Evolutionary conservation across 1,284 basidiomycete species (phyloP).

Genomic region (Trichosporon ovoides): DNA sequence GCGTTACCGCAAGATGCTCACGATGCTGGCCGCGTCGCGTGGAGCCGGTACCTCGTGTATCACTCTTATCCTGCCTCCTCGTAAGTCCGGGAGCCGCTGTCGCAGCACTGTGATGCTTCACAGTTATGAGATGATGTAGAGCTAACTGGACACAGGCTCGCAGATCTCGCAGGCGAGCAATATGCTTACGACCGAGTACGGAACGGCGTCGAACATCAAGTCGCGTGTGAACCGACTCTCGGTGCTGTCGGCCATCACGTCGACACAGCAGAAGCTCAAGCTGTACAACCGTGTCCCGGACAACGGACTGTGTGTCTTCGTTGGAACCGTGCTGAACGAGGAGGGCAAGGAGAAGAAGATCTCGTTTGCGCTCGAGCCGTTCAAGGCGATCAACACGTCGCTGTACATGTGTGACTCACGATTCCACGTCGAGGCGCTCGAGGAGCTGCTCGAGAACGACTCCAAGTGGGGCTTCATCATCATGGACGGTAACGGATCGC

Average conservation of each 20-base stretch:
- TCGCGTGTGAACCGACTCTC: slow-evolving; percentile 97
- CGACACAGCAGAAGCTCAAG: slow-evolving; percentile 97
- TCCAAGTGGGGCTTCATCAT: slow-evolving; percentile 98
- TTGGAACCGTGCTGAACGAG: slow-evolving; percentile 95
- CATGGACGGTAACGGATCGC: slow-evolving; percentile 61
- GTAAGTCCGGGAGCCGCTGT: slow-evolving; percentile 50
- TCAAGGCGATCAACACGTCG: slow-evolving; percentile 98
- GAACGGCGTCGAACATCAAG: slow-evolving; percentile 98
- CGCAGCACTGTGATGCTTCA: background rate
- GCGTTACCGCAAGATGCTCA: slow-evolving; percentile 99
- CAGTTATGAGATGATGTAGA: background rate
- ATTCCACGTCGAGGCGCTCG: slow-evolving; percentile 97
- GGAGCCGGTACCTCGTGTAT: slow-evolving; percentile 99
- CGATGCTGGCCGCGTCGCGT: slow-evolving; percentile 84
- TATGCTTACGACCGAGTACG: slow-evolving; percentile 98
- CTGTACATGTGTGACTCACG: slow-evolving; percentile 99
- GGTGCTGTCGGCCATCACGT: slow-evolving; percentile 95
- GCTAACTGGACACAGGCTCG: slow-evolving; percentile 53
- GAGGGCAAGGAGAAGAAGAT: slow-evolving; percentile 99
- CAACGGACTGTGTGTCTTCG: slow-evolving; percentile 94
- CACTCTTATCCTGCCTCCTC: slow-evolving; percentile 91
- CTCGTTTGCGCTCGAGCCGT: slow-evolving; percentile 94
- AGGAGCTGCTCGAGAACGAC: slow-evolving; percentile 94
- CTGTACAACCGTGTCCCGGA: slow-evolving; percentile 93
- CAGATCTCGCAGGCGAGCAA: slow-evolving; percentile 90